Percentiles rank a stretch among this genome's conserved stretches.
Conservation (phyloP, 352 stramenopile genomes). For the Thalassiosira livingstoniorum region DNA sequence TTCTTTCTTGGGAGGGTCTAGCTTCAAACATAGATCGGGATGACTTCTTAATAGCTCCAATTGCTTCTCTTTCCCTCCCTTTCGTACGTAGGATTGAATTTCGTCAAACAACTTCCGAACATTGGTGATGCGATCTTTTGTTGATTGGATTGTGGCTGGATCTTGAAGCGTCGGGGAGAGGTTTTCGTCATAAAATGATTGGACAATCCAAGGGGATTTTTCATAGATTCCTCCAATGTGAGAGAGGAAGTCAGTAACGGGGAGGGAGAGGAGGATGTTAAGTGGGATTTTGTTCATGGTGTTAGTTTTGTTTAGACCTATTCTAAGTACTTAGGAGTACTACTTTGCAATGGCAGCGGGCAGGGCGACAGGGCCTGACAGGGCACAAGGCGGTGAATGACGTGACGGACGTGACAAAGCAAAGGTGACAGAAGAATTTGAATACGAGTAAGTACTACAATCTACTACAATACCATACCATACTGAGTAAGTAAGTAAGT, state of each 20-base stretch:
- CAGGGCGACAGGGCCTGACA: no score
- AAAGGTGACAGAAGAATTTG: no score
- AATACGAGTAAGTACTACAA: no score
- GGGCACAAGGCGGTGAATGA: no score
- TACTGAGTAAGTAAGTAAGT: no score
- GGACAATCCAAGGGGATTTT: conserved; percentile 79
- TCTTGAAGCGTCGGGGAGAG: conserved; percentile 17
- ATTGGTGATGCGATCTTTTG: conserved; percentile 52
- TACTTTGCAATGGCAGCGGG: no score
- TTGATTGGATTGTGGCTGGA: conserved; percentile 32
- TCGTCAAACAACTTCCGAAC: conserved; percentile 54
- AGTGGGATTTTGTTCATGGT: conserved; percentile 39
- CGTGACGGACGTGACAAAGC: no score
- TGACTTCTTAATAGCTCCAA: conserved; percentile 69
- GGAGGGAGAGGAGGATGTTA: conserved; percentile 49
- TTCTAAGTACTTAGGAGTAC: no score
- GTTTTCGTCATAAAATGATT: conserved; percentile 60
- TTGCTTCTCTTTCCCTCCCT: conserved; percentile 32
- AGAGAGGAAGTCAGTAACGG: conserved; percentile 36
- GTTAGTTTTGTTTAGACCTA: no score
- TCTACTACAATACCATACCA: no score
- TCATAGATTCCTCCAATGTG: conserved; percentile 83
- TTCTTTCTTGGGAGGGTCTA: conserved; percentile 15
- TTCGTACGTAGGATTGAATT: conserved; percentile 30
- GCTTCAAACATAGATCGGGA: conserved; percentile 60